Percentiles rank a stretch among this genome's conserved stretches.
phyloP scores from a whole-genome alignment of 164 flowering plant species.

The Stephania cephalantha region DNA sequence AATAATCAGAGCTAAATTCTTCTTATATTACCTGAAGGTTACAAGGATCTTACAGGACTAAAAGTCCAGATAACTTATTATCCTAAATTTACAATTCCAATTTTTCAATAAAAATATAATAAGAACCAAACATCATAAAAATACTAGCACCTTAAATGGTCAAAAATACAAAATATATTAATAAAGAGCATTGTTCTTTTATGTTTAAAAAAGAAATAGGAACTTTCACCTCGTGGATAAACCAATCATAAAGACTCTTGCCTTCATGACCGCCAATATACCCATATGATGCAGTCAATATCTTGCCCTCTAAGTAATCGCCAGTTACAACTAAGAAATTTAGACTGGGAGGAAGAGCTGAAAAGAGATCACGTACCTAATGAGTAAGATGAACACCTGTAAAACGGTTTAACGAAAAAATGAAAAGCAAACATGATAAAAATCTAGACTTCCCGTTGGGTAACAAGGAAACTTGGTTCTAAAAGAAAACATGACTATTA shows the following conservation, averaged over 20 bases:
- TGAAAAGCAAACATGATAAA: not conserved
- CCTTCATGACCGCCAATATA: constrained; percentile 99
- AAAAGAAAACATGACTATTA: not conserved
- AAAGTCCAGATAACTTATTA: no score
- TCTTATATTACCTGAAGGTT: no score
- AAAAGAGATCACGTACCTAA: constrained; percentile 11
- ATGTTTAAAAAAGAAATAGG: not conserved
- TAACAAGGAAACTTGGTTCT: not conserved
- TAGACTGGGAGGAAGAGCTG: constrained; percentile 94
- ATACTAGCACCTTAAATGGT: not conserved
- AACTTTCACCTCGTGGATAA: constrained; percentile 74
- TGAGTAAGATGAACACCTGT: not conserved
- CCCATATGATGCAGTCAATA: constrained; percentile 95
- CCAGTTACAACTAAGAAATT: constrained; percentile 91
- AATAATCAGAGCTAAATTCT: no score
- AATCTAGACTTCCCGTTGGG: not conserved
- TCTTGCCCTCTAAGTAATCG: constrained; percentile 74
- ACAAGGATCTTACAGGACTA: no score
- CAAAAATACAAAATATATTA: not conserved
- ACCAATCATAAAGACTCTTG: constrained; percentile 81
- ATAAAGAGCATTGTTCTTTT: not conserved
- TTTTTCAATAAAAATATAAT: not conserved
- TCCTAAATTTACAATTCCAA: no score
- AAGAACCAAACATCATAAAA: not conserved
- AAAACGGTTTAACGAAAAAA: not conserved